Percentiles rank a stretch among this genome's conserved stretches.
phyloP scores from a whole-genome alignment of 106 monocot genomes.

The Dioscorea zingiberensis region DNA sequence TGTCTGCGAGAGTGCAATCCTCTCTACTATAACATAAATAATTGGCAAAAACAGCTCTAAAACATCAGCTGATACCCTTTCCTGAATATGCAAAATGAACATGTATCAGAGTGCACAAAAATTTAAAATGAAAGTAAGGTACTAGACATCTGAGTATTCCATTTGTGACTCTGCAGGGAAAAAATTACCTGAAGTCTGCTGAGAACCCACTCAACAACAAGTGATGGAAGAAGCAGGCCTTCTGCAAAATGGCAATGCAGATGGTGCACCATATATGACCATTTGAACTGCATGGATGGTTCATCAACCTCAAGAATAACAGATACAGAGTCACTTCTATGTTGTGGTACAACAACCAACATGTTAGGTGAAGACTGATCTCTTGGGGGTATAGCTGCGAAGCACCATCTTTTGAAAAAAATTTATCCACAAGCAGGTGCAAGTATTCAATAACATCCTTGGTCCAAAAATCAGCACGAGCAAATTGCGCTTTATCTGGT shows the following conservation, averaged over 20 bases:
- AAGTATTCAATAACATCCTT: conserved; percentile 89
- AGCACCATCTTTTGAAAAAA: conserved; percentile 62
- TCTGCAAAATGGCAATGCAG: conserved; percentile 77
- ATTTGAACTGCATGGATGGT: conserved; percentile 53
- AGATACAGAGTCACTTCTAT: conserved; percentile 33
- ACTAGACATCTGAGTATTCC: background rate
- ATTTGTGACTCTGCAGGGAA: background rate
- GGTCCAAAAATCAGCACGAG: conserved; percentile 79
- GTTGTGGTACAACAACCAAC: conserved; percentile 23
- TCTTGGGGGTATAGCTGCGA: conserved; percentile 19
- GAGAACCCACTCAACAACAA: conserved; percentile 72
- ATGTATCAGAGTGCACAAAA: conserved; percentile 13
- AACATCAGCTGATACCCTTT: conserved; percentile 65
- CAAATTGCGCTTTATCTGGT: conserved; percentile 66
- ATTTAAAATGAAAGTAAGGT: background rate
- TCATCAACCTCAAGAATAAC: conserved; percentile 46
- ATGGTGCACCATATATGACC: conserved; percentile 84
- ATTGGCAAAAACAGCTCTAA: conserved; percentile 88
- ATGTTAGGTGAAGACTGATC: conserved; percentile 45
- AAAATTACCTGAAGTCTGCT: conserved; percentile 74
- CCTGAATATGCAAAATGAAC: conserved; percentile 39
- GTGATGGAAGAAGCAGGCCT: conserved; percentile 72
- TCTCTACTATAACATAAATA: conserved; percentile 53
- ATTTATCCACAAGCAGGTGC: conserved; percentile 83
- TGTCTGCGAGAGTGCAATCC: conserved; percentile 63